These are phyloP conservation scores for Mucor piriformis DNA, from an alignment of 371 early-diverging fungal species.

Conservation along the genomic window DNA sequence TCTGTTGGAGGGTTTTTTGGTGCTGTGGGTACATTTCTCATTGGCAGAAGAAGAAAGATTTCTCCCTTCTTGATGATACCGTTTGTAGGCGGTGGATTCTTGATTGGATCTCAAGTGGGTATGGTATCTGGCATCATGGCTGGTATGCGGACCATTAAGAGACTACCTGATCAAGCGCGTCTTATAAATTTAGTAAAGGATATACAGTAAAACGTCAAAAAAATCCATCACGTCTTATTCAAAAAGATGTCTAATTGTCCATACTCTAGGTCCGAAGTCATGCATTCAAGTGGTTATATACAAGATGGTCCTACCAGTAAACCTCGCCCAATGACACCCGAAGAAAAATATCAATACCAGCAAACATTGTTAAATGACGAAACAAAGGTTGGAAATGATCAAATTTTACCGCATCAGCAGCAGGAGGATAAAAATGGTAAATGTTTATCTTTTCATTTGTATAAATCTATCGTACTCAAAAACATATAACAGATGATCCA, in stretches of 20 bases:
- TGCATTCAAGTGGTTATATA: not conserved
- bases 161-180: conserved; percentile 3
- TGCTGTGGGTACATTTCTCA: not conserved
- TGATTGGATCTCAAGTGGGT: conserved; percentile 8
- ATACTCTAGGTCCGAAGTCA: conserved; percentile 13
- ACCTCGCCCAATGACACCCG: conserved; percentile 9
- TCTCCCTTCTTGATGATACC: conserved; percentile 8
- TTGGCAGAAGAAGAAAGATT: conserved; percentile 5
- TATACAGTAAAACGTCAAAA: not conserved
- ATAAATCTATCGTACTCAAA: too few species aligned
- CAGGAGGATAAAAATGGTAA: not conserved
- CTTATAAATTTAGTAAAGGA: conserved; percentile 2
- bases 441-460: too few species aligned
- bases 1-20: not conserved
- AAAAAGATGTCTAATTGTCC: too few species aligned
- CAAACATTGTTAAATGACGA: not conserved
- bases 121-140: conserved; percentile 3
- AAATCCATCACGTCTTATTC: not conserved
- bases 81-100: not conserved
- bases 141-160: conserved; percentile 4
- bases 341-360: conserved; percentile 4
- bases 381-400: not conserved
- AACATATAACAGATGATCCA: not conserved
- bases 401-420: not conserved
- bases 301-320: not conserved